phyloP scores from a whole-genome alignment of 1,284 basidiomycete genomes.

The Athelia psychrophila region DNA sequence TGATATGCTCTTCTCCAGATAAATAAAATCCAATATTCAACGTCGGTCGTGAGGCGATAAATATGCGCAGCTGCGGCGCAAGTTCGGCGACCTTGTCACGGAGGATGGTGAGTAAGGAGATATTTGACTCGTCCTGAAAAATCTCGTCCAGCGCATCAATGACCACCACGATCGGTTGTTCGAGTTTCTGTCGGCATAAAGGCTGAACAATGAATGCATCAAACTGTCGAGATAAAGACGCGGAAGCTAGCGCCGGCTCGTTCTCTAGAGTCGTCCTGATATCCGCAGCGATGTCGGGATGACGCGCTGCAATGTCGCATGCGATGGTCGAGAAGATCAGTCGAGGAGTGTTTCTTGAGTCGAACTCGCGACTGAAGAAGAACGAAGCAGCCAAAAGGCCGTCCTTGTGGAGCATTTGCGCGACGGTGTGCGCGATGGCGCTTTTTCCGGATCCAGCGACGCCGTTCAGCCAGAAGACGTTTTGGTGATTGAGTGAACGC shows the following conservation, averaged over 20 bases:
- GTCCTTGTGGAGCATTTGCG: neutral
- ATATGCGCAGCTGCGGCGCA: conserved; percentile 9
- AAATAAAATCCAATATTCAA: too few relatives aligned
- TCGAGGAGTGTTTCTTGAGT: neutral
- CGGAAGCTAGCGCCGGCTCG: too few relatives aligned
- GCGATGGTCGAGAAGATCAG: conserved; percentile 7
- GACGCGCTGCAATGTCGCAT: conserved; percentile 12
- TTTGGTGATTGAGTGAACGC: too few relatives aligned
- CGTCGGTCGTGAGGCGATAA: conserved; percentile 14
- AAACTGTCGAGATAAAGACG: too few relatives aligned
- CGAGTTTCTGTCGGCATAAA: neutral
- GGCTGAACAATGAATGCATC: neutral
- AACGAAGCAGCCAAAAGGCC: neutral
- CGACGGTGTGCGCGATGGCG: too few relatives aligned
- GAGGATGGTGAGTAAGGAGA: conserved; percentile 4
- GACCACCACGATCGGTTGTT: neutral
- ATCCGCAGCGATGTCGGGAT: too few relatives aligned
- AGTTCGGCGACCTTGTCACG: conserved; percentile 4
- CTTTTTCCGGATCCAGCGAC: too few relatives aligned
- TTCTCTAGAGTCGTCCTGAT: too few relatives aligned
- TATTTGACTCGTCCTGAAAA: conserved; percentile 6
- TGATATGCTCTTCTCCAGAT: too few relatives aligned
- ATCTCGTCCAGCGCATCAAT: conserved; percentile 17
- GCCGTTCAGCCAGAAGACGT: too few relatives aligned
- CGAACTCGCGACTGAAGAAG: neutral